These are phyloP conservation scores for Hyparrhenia diplandra DNA, from an alignment of 176 grass and related monocot species.

Conservation along the genomic window DNA sequence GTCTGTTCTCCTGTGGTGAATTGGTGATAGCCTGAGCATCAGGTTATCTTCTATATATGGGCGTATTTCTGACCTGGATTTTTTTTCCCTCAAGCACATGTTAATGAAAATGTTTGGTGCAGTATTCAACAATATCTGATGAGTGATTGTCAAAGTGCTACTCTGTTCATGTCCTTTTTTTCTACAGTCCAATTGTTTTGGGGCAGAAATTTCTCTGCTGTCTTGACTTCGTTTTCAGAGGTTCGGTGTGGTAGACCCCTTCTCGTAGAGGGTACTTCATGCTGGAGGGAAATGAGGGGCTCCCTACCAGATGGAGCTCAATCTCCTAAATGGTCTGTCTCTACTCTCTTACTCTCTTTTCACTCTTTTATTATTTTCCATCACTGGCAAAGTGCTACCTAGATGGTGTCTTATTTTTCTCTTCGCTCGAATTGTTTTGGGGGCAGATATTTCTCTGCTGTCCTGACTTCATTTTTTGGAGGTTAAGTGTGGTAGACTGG, in stretches of 20 bases:
- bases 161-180: no score
- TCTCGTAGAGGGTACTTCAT: conserved; percentile 63
- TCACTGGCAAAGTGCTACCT: no score
- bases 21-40: not conserved
- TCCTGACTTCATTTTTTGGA: not conserved
- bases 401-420: not conserved
- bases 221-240: not conserved
- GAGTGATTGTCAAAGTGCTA: not conserved
- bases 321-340: no score
- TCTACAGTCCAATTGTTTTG: no score
- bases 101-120: not conserved
- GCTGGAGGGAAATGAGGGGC: conserved; percentile 68
- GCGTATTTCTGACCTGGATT: not conserved
- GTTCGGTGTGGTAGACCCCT: conserved; percentile 35
- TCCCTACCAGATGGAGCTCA: no score
- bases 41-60: not conserved
- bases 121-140: not conserved
- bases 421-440: not conserved
- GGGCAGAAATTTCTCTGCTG: not conserved
- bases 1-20: not conserved
- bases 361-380: not conserved
- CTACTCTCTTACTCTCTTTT: no score
- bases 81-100: not conserved
- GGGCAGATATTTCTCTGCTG: not conserved
- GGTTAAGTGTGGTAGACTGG: not conserved